Conservation (phyloP, 2,329 filamentous ascomycete species). For the Alternaria triticimaculans region DNA sequence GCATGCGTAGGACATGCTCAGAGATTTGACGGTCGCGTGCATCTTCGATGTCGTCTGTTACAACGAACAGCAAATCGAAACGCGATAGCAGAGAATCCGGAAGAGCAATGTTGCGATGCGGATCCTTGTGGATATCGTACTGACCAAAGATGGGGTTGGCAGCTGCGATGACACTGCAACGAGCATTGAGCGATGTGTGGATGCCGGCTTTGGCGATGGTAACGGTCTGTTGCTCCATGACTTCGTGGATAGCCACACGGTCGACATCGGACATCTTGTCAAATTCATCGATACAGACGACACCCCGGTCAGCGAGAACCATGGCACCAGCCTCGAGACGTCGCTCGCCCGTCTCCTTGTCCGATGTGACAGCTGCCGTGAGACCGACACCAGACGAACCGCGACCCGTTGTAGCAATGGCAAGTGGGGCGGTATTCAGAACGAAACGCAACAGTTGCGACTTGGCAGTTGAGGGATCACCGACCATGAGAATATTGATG, state of each 20-base stretch:
- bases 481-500: conserved; percentile 99
- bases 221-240: conserved; percentile 99
- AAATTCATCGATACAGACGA: conserved; percentile 99
- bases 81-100: conserved; percentile 95
- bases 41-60: conserved; percentile 98
- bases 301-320: conserved; percentile 95
- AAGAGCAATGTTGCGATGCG: conserved; percentile 96
- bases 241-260: conserved; percentile 98
- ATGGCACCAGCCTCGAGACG: conserved; percentile 96
- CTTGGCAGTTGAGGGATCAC: conserved; percentile 97
- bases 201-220: conserved; percentile 99
- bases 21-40: conserved; percentile 88
- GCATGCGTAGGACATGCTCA: conserved; percentile 97
- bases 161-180: conserved; percentile 94
- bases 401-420: conserved; percentile 95
- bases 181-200: conserved; percentile 94
- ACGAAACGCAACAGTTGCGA: conserved; percentile 98
- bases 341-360: conserved; percentile 96
- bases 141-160: conserved; percentile 98
- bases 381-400: conserved; percentile 97
- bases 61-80: conserved; percentile 97
- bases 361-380: conserved; percentile 92
- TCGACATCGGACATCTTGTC: conserved; percentile 99
- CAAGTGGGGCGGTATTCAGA: conserved; percentile 92
- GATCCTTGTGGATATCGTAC: conserved; percentile 98